A percentile compares a stretch with the other conserved stretches of the same genome.
These are phyloP conservation scores for Corniculantispora saksenae DNA, from an alignment of 2,329 filamentous ascomycete genomes.

Conservation along the genomic window DNA sequence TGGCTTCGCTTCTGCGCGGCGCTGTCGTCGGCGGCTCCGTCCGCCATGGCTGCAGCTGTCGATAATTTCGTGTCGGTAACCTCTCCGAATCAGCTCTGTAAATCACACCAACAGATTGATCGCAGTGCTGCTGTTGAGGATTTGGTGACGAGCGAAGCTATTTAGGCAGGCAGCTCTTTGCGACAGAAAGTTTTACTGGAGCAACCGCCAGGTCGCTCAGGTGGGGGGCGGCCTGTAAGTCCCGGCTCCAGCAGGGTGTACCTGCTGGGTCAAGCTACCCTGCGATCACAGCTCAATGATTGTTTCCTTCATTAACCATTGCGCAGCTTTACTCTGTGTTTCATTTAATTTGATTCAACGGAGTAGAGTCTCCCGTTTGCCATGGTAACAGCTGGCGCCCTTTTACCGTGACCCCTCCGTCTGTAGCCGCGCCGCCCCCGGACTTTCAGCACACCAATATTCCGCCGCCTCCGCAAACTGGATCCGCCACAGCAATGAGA, in stretches of 20 bases:
- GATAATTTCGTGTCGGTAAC: not conserved
- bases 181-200: constrained; percentile 18
- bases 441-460: not conserved
- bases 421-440: not conserved
- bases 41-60: constrained; percentile 27
- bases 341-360: too few species aligned
- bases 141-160: not conserved
- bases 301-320: not conserved
- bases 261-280: not conserved
- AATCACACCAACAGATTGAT: not conserved
- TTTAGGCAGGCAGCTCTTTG: not conserved
- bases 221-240: not conserved
- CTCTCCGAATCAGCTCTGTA: not conserved
- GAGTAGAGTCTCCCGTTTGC: not conserved
- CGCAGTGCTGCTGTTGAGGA: not conserved
- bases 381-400: not conserved
- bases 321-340: not conserved
- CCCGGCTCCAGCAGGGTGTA: not conserved
- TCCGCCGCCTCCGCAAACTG: constrained; percentile 12
- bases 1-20: constrained; percentile 52
- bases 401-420: not conserved
- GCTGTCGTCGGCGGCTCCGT: constrained; percentile 34
- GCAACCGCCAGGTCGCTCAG: not conserved
- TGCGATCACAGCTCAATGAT: not conserved
- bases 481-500: not conserved